Evolutionary conservation across 2,329 filamentous ascomycete genomes (phyloP).

Genomic region (Beauveria asiatica): DNA sequence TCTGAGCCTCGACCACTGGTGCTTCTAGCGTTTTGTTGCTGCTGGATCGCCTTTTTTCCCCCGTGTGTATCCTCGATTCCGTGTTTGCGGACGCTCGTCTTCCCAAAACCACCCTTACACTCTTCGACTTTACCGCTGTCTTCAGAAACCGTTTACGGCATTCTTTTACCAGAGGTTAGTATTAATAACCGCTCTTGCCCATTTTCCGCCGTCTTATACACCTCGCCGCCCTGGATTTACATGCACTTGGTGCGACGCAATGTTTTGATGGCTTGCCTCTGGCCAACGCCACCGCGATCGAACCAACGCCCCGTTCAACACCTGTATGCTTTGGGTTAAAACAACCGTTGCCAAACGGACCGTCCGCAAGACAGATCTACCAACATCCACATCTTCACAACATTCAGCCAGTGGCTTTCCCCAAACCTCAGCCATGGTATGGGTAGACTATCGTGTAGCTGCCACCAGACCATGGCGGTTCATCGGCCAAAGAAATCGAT

Average conservation of each 20-base stretch:
- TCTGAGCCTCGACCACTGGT: conserved; percentile 19
- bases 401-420: background rate
- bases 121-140: conserved; percentile 6
- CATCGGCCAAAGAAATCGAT: no score
- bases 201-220: background rate
- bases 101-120: conserved; percentile 13
- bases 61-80: background rate
- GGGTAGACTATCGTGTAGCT: background rate
- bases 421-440: background rate
- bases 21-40: conserved; percentile 19
- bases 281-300: background rate
- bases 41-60: conserved; percentile 6
- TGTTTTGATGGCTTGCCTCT: conserved; percentile 4
- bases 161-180: conserved; percentile 15
- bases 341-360: background rate
- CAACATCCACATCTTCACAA: no score
- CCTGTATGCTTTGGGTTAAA: background rate
- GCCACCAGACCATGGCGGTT: background rate
- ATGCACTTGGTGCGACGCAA: background rate
- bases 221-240: background rate
- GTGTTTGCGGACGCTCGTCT: conserved; percentile 13
- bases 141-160: conserved; percentile 2
- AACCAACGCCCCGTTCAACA: background rate
- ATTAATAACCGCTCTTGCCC: background rate
- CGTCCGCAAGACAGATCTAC: no score